These are phyloP conservation scores for Curvularia lunata DNA, from an alignment of 2,329 filamentous ascomycete species.

Conservation along the genomic window DNA sequence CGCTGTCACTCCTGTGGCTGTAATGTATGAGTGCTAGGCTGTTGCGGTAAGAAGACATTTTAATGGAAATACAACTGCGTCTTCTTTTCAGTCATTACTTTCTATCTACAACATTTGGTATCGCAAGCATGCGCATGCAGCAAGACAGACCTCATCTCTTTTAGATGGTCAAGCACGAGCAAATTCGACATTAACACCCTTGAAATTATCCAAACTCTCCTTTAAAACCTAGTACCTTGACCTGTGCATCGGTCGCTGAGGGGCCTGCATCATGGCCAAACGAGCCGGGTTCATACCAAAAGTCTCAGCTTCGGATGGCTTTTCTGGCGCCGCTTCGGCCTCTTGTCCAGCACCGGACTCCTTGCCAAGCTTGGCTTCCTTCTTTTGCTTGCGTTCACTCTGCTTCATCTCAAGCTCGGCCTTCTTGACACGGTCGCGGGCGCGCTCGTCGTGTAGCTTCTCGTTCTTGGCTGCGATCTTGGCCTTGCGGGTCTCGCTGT, in stretches of 20 bases:
- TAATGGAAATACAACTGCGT: not conserved
- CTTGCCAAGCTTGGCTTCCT: conserved; percentile 36
- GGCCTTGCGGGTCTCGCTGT: conserved; percentile 71
- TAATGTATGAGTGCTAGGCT: not conserved
- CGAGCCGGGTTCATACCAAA: conserved; percentile 48
- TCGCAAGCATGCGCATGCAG: not conserved
- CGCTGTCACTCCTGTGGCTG: not conserved
- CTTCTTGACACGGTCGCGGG: conserved; percentile 57
- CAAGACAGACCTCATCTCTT: not conserved
- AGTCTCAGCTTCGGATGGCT: conserved; percentile 29
- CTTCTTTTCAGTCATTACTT: not conserved
- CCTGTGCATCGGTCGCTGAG: conserved; percentile 24
- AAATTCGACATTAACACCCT: not conserved
- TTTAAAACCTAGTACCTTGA: conserved; percentile 26
- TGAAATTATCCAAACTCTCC: not conserved
- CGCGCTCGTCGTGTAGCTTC: conserved; percentile 75
- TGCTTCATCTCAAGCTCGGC: conserved; percentile 51
- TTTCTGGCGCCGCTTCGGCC: conserved; percentile 18
- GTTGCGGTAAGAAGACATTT: not conserved
- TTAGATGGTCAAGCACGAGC: not conserved
- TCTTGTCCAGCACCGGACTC: conserved; percentile 27
- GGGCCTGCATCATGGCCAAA: conserved; percentile 45
- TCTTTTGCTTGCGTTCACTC: conserved; percentile 50
- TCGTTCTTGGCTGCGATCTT: conserved; percentile 87
- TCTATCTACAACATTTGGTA: not conserved